Conservation (phyloP, 208 protist species). For the Sergeia podlipaevii region DNA sequence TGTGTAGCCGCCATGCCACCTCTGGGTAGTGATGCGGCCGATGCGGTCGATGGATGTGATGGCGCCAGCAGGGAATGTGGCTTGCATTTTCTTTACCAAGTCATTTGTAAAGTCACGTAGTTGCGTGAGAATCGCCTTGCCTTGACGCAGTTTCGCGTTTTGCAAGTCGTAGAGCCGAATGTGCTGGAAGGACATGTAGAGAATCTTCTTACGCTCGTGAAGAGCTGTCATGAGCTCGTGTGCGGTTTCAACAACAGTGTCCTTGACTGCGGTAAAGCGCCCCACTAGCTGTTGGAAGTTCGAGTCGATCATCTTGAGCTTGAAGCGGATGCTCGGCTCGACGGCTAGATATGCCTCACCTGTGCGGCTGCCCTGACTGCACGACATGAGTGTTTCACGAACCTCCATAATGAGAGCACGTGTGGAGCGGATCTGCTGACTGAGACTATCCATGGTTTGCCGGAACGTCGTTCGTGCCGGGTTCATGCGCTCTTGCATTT, state of each 20-base stretch:
- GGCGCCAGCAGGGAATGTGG: slow-evolving; percentile 74
- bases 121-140: slow-evolving; percentile 67
- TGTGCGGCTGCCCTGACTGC: slow-evolving; percentile 39
- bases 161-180: slow-evolving; percentile 90
- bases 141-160: slow-evolving; percentile 73
- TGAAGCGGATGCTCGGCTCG: slow-evolving; percentile 85
- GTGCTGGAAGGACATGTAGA: slow-evolving; percentile 91
- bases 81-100: slow-evolving; percentile 52
- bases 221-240: slow-evolving; percentile 85
- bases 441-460: slow-evolving; percentile 89
- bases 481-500: slow-evolving; percentile 77
- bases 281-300: slow-evolving; percentile 87
- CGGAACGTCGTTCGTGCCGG: slow-evolving; percentile 73
- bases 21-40: slow-evolving; percentile 79
- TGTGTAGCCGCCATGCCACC: slow-evolving; percentile 83
- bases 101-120: slow-evolving; percentile 58
- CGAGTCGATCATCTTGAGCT: slow-evolving; percentile 86
- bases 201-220: slow-evolving; percentile 87
- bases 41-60: slow-evolving; percentile 85
- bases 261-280: slow-evolving; percentile 83
- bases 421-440: slow-evolving; percentile 73
- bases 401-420: slow-evolving; percentile 77
- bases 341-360: slow-evolving; percentile 75
- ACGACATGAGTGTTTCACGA: slow-evolving; percentile 52
- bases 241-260: slow-evolving; percentile 78